phyloP scores from a whole-genome alignment of 805 yeast genomes.

The Suhomyces pyralidae region DNA sequence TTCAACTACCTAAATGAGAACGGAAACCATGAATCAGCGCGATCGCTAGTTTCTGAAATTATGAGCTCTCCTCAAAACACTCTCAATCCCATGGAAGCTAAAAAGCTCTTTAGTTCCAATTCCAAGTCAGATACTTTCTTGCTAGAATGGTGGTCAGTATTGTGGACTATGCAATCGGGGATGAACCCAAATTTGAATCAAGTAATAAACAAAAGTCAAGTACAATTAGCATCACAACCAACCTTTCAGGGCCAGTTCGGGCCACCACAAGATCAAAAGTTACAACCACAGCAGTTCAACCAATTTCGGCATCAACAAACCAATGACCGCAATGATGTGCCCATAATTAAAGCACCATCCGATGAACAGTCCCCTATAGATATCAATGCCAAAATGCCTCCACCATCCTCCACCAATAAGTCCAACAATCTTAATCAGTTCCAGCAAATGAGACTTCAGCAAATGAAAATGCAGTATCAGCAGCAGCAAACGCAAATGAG shows the following conservation, averaged over 20 bases:
- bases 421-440: conserved; percentile 10
- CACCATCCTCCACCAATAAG: background rate
- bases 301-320: conserved; percentile 10
- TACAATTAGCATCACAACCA: conserved; percentile 4
- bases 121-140: conserved; percentile 41
- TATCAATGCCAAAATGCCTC: conserved; percentile 1
- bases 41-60: conserved; percentile 39
- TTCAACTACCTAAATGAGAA: conserved; percentile 49
- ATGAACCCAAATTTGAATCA: conserved; percentile 34
- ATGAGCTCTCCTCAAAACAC: conserved; percentile 37
- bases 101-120: conserved; percentile 32
- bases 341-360: background rate
- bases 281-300: conserved; percentile 9
- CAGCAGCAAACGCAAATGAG: conserved; percentile 8
- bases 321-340: background rate
- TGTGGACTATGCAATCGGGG: conserved; percentile 49
- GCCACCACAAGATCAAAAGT: conserved; percentile 5
- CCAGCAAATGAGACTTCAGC: conserved; percentile 15
- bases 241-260: conserved; percentile 1
- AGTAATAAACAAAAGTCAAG: conserved; percentile 16
- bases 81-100: conserved; percentile 5
- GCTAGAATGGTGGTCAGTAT: conserved; percentile 55
- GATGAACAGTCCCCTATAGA: background rate
- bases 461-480: conserved; percentile 15
- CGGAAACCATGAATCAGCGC: conserved; percentile 50